Percentiles rank a stretch among this genome's conserved stretches.
Evolutionary conservation across 2,329 filamentous ascomycete species (phyloP).

Genomic region (Verticillium albo-atrum): DNA sequence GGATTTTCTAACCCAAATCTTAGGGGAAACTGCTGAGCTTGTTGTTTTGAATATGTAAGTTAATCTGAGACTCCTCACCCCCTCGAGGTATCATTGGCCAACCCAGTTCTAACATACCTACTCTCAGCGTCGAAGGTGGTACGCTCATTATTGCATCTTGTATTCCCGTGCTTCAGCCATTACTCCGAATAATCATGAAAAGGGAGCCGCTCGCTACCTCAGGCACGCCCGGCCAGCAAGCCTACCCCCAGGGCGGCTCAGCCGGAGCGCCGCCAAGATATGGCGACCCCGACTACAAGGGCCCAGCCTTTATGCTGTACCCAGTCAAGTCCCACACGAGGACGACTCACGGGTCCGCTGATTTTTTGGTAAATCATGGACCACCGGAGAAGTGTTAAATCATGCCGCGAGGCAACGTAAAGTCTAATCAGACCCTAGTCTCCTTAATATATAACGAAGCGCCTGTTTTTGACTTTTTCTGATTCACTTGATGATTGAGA

Average conservation of each 20-base stretch:
- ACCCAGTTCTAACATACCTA: background rate
- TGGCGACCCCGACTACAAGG: background rate
- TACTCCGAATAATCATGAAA: conserved; percentile 8
- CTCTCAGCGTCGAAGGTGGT: conserved; percentile 23
- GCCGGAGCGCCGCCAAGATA: background rate
- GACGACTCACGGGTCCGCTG: background rate
- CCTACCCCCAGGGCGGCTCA: background rate
- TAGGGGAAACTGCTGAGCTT: conserved; percentile 33
- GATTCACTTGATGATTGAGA: too few species aligned
- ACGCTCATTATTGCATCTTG: conserved; percentile 30
- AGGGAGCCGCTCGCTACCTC: background rate
- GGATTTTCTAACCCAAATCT: background rate
- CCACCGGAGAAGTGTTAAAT: background rate
- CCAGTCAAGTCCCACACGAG: background rate
- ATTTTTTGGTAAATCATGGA: background rate
- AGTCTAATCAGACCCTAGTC: background rate
- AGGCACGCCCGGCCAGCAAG: background rate
- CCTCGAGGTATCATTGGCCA: background rate
- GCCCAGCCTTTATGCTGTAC: background rate
- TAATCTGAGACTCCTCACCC: too few species aligned
- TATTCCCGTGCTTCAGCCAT: conserved; percentile 27
- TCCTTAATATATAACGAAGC: background rate
- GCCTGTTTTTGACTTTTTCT: background rate
- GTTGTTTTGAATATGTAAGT: conserved; percentile 40
- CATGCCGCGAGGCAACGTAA: background rate